A percentile compares a stretch with the other conserved stretches of the same genome.
Conservation (phyloP, 345 rosid species). For the Trapa incisa region DNA sequence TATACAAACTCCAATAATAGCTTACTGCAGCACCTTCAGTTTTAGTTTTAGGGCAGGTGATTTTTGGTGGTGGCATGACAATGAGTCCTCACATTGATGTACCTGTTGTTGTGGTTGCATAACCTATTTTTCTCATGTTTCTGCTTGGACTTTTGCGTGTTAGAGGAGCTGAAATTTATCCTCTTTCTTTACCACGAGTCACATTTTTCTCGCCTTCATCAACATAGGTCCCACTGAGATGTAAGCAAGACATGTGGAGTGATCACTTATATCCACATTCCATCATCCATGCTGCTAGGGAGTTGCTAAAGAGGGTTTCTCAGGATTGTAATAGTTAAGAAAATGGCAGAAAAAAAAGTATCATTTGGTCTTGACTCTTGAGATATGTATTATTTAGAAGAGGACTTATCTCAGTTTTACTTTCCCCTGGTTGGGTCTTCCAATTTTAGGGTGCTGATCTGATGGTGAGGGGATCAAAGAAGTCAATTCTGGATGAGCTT, state of each 20-base stretch:
- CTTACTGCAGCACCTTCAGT: not conserved
- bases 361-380: not conserved
- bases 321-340: not conserved
- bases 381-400: not conserved
- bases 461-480: slow-evolving; percentile 71
- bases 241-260: not conserved
- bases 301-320: not conserved
- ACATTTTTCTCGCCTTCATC: not conserved
- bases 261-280: not conserved
- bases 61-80: not conserved
- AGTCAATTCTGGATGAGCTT: slow-evolving; percentile 77
- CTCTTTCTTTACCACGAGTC: not conserved
- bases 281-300: not conserved
- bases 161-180: not conserved
- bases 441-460: slow-evolving; percentile 46
- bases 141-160: not conserved
- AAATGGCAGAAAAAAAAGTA: not conserved
- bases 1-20: not conserved
- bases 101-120: not conserved
- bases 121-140: not conserved
- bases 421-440: not conserved
- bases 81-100: not conserved
- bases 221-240: no score
- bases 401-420: not conserved
- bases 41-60: not conserved